Evolutionary conservation across 2,329 filamentous ascomycete species (phyloP).

Genomic region (Epichloe scottii): DNA sequence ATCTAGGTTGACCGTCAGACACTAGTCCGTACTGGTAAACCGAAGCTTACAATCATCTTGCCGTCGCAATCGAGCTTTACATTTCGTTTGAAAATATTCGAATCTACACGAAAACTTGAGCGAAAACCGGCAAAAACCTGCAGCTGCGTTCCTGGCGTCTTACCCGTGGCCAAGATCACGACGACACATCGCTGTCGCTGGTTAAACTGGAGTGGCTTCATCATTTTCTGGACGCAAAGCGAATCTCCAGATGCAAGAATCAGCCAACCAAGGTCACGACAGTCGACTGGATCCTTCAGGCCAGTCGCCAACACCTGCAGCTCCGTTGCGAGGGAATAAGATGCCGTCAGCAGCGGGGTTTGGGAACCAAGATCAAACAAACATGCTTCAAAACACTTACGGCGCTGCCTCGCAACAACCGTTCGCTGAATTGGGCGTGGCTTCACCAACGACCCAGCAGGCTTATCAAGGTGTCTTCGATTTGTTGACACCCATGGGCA

Average conservation of each 20-base stretch:
- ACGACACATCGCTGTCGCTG: not conserved
- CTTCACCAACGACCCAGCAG: slow-evolving; percentile 14
- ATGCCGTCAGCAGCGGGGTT: not conserved
- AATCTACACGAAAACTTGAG: not conserved
- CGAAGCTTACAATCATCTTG: too few species aligned
- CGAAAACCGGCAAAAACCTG: not conserved
- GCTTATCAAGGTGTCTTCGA: slow-evolving; percentile 27
- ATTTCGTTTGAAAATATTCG: not conserved
- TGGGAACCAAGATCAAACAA: not conserved
- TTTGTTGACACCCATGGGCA: slow-evolving; percentile 36
- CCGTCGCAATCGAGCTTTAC: not conserved
- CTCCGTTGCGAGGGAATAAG: not conserved
- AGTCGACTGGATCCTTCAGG: not conserved
- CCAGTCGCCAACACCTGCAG: not conserved
- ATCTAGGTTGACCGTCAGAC: too few species aligned
- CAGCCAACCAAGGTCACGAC: not conserved
- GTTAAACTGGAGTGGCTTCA: not conserved
- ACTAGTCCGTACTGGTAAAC: too few species aligned
- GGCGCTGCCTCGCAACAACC: not conserved
- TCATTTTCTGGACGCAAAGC: not conserved
- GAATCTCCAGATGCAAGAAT: not conserved
- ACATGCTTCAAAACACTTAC: not conserved
- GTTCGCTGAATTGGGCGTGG: slow-evolving; percentile 28
- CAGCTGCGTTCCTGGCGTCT: too few species aligned
- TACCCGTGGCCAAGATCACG: not conserved